These are phyloP conservation scores for Phytophthora niederhauseri DNA, from an alignment of 352 stramenopile genomes.

Conservation along the genomic window DNA sequence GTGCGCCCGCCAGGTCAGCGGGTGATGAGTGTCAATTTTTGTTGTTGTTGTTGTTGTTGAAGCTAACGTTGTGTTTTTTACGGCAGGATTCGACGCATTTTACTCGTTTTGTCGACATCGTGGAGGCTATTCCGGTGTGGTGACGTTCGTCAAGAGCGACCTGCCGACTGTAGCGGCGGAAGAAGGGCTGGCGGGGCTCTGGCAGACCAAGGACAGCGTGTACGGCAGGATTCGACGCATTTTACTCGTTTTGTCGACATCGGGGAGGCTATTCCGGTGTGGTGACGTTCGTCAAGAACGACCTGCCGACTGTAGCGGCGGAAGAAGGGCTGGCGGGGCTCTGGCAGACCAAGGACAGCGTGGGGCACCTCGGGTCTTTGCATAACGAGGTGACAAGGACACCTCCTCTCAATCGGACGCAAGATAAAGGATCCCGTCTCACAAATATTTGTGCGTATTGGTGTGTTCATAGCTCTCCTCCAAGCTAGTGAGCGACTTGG, in stretches of 20 bases:
- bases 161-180: constrained; percentile 67
- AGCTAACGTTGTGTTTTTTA: background rate
- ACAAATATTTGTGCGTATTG: background rate
- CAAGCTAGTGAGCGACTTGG: constrained; percentile 63
- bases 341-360: constrained; percentile 58
- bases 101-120: constrained; percentile 78
- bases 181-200: constrained; percentile 71
- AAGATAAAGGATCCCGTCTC: background rate
- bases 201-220: too few relatives aligned
- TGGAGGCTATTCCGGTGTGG: constrained; percentile 82
- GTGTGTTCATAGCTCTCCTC: constrained; percentile 43
- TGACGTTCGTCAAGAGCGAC: constrained; percentile 65
- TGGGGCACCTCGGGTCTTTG: constrained; percentile 58
- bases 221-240: constrained; percentile 73
- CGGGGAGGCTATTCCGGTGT: constrained; percentile 84
- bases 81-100: constrained; percentile 76
- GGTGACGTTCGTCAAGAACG: constrained; percentile 67
- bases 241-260: constrained; percentile 80
- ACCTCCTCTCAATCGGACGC: too few relatives aligned
- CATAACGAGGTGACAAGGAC: constrained; percentile 48
- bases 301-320: constrained; percentile 57
- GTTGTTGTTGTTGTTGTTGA: background rate
- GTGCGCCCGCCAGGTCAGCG: constrained; percentile 57
- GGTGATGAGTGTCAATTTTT: background rate
- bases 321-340: constrained; percentile 76